Evolutionary conservation across 2,329 filamentous ascomycete species (phyloP).

Genomic region (Aspergillus melleus): DNA sequence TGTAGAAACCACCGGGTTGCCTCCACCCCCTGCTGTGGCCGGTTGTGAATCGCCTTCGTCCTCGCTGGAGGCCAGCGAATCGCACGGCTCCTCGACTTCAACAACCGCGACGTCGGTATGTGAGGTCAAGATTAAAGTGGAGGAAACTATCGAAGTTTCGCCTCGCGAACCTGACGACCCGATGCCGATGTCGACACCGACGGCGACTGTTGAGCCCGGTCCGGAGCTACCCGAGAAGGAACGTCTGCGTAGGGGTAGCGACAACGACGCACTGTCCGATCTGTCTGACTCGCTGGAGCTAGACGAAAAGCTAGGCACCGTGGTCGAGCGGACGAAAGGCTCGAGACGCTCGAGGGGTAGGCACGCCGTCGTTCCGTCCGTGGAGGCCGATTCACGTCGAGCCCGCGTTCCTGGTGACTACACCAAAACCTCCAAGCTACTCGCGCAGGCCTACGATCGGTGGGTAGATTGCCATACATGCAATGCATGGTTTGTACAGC

Average conservation of each 20-base stretch:
- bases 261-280: conserved; percentile 26
- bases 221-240: conserved; percentile 11
- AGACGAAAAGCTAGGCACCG: conserved; percentile 26
- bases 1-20: conserved; percentile 9
- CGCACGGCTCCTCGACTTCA: conserved; percentile 34
- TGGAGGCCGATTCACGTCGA: conserved; percentile 37
- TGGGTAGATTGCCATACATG: conserved; percentile 93
- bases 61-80: conserved; percentile 28
- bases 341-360: conserved; percentile 23
- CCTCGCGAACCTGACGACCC: not conserved
- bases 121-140: conserved; percentile 20
- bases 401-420: conserved; percentile 73
- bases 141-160: conserved; percentile 13
- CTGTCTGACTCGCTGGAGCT: conserved; percentile 28
- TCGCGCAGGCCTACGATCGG: conserved; percentile 72
- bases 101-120: conserved; percentile 40
- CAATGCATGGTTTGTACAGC: conserved; percentile 78
- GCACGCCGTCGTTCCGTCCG: conserved; percentile 35
- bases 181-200: not conserved
- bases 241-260: conserved; percentile 15
- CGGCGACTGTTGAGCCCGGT: not conserved
- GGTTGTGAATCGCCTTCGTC: conserved; percentile 31
- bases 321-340: conserved; percentile 20
- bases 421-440: conserved; percentile 72
- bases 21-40: conserved; percentile 11